Evolutionary conservation across 805 yeast species (phyloP), one percentile per base, ranked within the genome.

Genomic region (Saturnispora bothae): DNA sequence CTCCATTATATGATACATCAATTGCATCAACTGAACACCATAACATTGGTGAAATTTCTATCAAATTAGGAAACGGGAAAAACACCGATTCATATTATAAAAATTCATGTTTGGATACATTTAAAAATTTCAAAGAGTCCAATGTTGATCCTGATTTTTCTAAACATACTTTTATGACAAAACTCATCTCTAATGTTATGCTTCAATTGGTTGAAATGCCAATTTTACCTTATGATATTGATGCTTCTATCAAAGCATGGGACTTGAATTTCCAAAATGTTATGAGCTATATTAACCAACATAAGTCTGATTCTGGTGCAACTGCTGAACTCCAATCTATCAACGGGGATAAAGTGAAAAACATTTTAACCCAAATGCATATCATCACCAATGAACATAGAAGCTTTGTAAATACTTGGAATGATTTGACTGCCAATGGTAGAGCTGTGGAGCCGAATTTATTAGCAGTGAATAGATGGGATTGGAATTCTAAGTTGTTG

Each of bases 181-280:
- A 76, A 39, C 51, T 81, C 17, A 50, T 80, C 1, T 64, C 82
- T 4, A 61, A 68, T 33, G 44, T 78, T 3, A 58, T 70, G 0
- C 51, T 85, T n/a, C 66, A 71, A 33, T 51, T 81, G n/a, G 71
- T 77, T 0, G 95, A 86, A 48, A 70, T 68, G 29, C 94, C 96
- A 1, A 56, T 84, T 29, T 63, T 88, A 14, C 95, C 95, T 2
- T 80, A 69, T 47, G 72, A 77, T 51, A 56, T 83, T 26, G 56
- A 53, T 3, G 60, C 62, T 5, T 66, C 73, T 42, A 70, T 72
- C 5, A 52, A 60, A 1, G 59, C 59, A 7, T 46, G 83, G 42
- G 62, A 61, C 16, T 51, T 56, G 1, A 69, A 69, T 43, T 51
- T 67, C 12, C 55, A 61, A 16, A 78, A 74, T 40, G 56, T 84